These are phyloP conservation scores for Amanita fuliginea DNA, from an alignment of 768 basidiomycete species.

Conservation along the genomic window DNA sequence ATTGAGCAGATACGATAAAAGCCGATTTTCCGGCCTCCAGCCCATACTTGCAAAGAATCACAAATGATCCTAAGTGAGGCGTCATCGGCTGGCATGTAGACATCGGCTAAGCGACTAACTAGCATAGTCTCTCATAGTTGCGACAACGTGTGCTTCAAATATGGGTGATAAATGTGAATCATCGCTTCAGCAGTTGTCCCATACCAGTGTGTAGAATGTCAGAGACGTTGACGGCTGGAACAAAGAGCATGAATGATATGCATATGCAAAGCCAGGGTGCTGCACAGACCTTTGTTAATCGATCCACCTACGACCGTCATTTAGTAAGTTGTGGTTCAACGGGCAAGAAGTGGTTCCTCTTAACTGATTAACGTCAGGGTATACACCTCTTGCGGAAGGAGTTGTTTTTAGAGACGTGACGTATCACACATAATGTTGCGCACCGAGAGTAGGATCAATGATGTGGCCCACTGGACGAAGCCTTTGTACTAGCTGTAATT, in stretches of 20 bases:
- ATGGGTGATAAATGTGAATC: neutral
- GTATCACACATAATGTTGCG: neutral
- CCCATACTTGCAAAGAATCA: slow-evolving; percentile 3
- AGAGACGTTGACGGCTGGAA: neutral
- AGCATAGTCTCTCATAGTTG: slow-evolving; percentile 5
- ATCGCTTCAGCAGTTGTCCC: no score
- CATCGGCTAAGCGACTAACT: neutral
- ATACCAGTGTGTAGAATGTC: slow-evolving; percentile 1
- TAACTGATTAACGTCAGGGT: neutral
- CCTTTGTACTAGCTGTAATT: neutral
- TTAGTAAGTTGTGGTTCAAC: neutral
- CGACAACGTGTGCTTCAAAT: neutral
- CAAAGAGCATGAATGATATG: neutral
- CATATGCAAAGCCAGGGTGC: neutral
- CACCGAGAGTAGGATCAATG: slow-evolving; percentile 2
- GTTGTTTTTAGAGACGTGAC: neutral
- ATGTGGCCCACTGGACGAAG: neutral
- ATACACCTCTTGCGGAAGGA: neutral
- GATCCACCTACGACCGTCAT: neutral
- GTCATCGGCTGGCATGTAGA: neutral
- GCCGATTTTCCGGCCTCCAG: slow-evolving; percentile 2
- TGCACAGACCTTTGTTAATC: neutral
- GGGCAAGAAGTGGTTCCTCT: neutral
- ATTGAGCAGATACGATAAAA: neutral
- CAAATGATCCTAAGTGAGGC: neutral